Evolutionary conservation across 2,329 filamentous ascomycete species (phyloP).

Genomic region (Exophiala dermatitidis): DNA sequence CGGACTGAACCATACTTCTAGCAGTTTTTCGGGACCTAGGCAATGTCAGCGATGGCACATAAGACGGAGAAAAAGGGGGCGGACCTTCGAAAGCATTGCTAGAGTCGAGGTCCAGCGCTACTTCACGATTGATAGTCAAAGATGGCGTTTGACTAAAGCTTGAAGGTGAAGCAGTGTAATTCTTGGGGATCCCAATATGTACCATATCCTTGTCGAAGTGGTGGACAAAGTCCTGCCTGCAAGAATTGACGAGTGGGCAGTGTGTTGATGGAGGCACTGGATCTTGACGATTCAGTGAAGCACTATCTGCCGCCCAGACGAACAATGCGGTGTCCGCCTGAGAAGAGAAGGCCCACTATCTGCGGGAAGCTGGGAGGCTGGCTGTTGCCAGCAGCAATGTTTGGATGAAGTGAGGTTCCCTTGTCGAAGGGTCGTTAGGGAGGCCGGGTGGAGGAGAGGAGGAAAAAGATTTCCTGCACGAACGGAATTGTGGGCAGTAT

Average conservation of each 20-base stretch:
- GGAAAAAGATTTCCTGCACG: conserved; percentile 72
- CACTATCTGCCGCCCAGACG: conserved; percentile 97
- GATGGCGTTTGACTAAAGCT: conserved; percentile 71
- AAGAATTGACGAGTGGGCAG: conserved; percentile 13
- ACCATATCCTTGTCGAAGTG: conserved; percentile 61
- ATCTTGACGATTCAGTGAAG: conserved; percentile 58
- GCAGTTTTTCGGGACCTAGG: conserved; percentile 86
- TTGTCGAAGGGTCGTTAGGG: conserved; percentile 71
- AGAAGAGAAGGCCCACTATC: conserved; percentile 94
- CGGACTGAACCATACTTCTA: conserved; percentile 96
- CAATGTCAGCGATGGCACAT: not conserved
- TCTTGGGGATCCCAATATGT: conserved; percentile 68
- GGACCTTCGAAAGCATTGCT: conserved; percentile 90
- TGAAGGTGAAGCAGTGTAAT: conserved; percentile 76
- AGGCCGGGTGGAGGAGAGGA: conserved; percentile 75
- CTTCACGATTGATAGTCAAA: conserved; percentile 93
- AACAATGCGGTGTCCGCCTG: conserved; percentile 88
- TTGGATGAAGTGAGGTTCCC: conserved; percentile 48
- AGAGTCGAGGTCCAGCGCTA: conserved; percentile 85
- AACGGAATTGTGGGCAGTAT: conserved; percentile 78
- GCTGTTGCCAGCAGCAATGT: conserved; percentile 72
- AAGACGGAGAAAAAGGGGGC: conserved; percentile 14
- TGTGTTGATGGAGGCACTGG: conserved; percentile 19
- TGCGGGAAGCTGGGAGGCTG: conserved; percentile 60
- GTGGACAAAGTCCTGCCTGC: conserved; percentile 18